A percentile compares a stretch with the other conserved stretches of the same genome.
phyloP scores from a whole-genome alignment of 768 basidiomycete species.

The Dendrothele bispora region DNA sequence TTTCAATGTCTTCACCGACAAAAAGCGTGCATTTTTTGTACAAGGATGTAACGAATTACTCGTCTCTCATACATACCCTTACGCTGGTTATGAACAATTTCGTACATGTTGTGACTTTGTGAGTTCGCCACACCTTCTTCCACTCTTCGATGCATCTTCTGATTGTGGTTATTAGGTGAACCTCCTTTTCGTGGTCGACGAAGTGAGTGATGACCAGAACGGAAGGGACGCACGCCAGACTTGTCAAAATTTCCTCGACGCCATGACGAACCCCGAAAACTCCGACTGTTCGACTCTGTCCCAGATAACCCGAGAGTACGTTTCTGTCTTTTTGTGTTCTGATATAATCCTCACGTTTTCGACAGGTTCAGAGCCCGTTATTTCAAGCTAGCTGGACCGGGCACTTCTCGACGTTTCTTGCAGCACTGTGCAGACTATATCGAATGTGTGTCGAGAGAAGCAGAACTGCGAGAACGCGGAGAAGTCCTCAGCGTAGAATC shows the following conservation, averaged over 20 bases:
- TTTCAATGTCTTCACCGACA: conserved; percentile 56
- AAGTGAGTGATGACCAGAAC: conserved; percentile 66
- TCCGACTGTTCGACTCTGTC: conserved; percentile 58
- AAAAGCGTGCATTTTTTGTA: conserved; percentile 63
- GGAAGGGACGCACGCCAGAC: conserved; percentile 54
- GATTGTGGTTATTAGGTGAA: conserved; percentile 40
- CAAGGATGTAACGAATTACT: conserved; percentile 62
- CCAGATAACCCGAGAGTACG: conserved; percentile 62
- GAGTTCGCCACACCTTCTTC: conserved; percentile 21
- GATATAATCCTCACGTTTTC: neutral
- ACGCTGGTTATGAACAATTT: conserved; percentile 55
- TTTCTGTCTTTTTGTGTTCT: conserved; percentile 10
- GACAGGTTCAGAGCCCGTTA: conserved; percentile 56
- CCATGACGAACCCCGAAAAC: conserved; percentile 51
- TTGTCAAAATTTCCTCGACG: conserved; percentile 51
- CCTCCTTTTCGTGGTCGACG: conserved; percentile 65
- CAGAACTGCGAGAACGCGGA: conserved; percentile 56
- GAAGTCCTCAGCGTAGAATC: conserved; percentile 52
- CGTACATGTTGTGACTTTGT: conserved; percentile 64
- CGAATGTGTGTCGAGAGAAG: conserved; percentile 57
- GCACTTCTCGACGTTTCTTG: conserved; percentile 48
- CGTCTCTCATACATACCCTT: conserved; percentile 61
- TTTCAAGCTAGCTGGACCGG: conserved; percentile 43
- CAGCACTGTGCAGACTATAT: conserved; percentile 57
- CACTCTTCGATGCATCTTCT: neutral